Evolutionary conservation across 1,284 basidiomycete genomes (phyloP).

Genomic region (Fomitopsis schrenkii): DNA sequence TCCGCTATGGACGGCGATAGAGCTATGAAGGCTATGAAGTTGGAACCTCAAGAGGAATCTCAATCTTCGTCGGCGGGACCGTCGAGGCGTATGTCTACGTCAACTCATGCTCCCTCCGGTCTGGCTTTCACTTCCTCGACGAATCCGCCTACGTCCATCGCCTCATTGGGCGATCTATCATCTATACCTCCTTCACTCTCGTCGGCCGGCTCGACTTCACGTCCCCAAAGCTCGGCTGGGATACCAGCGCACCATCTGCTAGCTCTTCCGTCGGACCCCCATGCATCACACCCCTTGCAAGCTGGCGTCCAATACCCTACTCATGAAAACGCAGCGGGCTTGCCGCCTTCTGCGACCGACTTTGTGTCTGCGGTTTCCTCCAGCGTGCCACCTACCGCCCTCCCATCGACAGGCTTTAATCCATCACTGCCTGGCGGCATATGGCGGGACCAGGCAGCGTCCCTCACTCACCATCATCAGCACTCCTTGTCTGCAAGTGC

Average conservation of each 20-base stretch:
- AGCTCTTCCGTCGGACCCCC: constrained; percentile 23
- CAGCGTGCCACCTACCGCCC: constrained; percentile 5
- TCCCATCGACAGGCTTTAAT: constrained; percentile 8
- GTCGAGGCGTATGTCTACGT: constrained; percentile 18
- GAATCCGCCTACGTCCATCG: constrained; percentile 16
- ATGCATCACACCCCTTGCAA: constrained; percentile 14
- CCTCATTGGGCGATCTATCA: constrained; percentile 19
- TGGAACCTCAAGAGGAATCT: constrained; percentile 60
- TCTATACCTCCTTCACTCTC: constrained; percentile 25
- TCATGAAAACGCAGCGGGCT: constrained; percentile 8
- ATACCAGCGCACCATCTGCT: constrained; percentile 23
- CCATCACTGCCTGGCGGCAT: constrained; percentile 10
- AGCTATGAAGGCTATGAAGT: constrained; percentile 59
- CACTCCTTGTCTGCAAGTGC: constrained; percentile 31
- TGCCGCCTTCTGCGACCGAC: constrained; percentile 13
- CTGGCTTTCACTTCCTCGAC: constrained; percentile 24
- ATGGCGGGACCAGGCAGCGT: constrained; percentile 21
- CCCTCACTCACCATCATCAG: constrained; percentile 17
- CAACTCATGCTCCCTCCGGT: constrained; percentile 23
- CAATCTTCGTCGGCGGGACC: constrained; percentile 20
- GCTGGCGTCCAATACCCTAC: constrained; percentile 11
- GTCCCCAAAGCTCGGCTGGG: constrained; percentile 39
- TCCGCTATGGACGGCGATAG: constrained; percentile 60
- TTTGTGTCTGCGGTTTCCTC: constrained; percentile 12
- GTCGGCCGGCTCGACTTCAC: constrained; percentile 33